Conservation (phyloP, 2,329 filamentous ascomycete genomes). For the Talaromyces amestolkiae region DNA sequence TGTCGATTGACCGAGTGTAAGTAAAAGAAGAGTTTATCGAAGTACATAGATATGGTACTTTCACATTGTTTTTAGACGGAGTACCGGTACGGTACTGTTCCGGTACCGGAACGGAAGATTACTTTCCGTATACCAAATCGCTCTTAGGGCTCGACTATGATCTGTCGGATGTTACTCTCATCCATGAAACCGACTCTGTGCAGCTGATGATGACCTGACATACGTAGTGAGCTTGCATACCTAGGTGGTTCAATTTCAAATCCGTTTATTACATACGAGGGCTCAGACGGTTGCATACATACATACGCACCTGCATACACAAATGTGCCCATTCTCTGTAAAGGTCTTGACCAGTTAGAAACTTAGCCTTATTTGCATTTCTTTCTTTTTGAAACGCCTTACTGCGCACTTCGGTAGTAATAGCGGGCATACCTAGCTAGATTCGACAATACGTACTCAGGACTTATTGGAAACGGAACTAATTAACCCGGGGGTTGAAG, state of each 20-base stretch:
- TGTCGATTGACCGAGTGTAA: not conserved
- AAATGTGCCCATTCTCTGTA: not conserved
- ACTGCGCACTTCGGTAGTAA: not conserved
- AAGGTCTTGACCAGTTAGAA: not conserved
- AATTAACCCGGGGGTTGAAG: not conserved
- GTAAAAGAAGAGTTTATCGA: not conserved
- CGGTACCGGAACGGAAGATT: not conserved
- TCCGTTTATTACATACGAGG: conserved; percentile 5
- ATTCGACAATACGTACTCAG: not conserved
- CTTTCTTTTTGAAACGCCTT: not conserved
- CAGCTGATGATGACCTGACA: not conserved
- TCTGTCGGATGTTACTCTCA: not conserved
- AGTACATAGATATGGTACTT: not conserved
- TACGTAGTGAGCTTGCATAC: not conserved
- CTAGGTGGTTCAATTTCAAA: not conserved
- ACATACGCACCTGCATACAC: not conserved
- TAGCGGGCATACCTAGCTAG: not conserved
- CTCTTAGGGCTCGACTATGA: not conserved
- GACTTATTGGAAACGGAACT: not conserved
- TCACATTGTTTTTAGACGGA: not conserved
- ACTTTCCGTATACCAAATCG: too few species aligned
- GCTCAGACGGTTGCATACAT: not conserved
- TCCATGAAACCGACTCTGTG: not conserved
- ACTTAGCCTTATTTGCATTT: not conserved
- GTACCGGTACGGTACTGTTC: not conserved